Conservation (phyloP, 768 basidiomycete species). For the Lentinula sp. region DNA sequence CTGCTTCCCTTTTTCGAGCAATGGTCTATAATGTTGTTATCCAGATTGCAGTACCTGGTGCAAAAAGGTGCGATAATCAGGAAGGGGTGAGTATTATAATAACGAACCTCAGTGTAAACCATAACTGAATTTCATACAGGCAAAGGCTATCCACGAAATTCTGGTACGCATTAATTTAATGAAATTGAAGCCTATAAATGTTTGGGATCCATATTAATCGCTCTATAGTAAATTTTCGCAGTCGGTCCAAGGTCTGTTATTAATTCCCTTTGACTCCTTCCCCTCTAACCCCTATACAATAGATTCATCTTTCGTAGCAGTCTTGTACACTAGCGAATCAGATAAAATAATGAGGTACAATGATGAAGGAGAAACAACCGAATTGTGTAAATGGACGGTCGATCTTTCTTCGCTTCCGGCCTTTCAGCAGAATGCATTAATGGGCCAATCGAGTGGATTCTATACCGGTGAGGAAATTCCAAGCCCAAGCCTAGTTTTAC, state of each 20-base stretch:
- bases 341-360: conserved; percentile 77
- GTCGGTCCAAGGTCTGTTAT: conserved; percentile 33
- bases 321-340: conserved; percentile 72
- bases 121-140: background rate
- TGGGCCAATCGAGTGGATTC: conserved; percentile 56
- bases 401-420: conserved; percentile 73
- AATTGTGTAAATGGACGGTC: conserved; percentile 85
- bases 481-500: background rate
- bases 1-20: conserved; percentile 10
- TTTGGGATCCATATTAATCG: background rate
- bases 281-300: conserved; percentile 7
- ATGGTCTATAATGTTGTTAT: background rate
- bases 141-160: conserved; percentile 9
- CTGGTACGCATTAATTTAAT: background rate
- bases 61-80: conserved; percentile 82
- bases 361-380: conserved; percentile 74
- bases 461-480: conserved; percentile 56
- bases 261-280: background rate
- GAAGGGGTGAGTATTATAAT: conserved; percentile 58
- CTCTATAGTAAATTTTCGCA: conserved; percentile 65
- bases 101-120: background rate
- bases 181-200: background rate
- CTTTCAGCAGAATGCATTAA: conserved; percentile 66
- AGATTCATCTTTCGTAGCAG: conserved; percentile 81
- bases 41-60: conserved; percentile 80